Percentiles rank a stretch among this genome's conserved stretches.
phyloP scores from a whole-genome alignment of 192 early-diverging fungal species.

The Entophlyctis luteolus region DNA sequence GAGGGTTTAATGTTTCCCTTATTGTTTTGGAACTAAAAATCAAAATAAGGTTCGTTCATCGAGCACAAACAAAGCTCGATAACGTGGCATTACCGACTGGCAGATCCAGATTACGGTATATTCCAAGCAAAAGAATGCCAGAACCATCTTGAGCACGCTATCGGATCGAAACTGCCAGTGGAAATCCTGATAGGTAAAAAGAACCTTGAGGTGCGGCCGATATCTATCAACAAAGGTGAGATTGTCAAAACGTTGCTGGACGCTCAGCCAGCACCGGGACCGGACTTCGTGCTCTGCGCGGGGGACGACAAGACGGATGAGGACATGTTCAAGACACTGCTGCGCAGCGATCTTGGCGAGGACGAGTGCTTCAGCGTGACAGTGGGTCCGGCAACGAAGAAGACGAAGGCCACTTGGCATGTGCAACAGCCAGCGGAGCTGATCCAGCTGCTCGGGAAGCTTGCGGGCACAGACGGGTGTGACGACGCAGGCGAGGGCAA shows the following conservation, averaged over 20 bases:
- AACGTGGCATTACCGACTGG: slow-evolving; percentile 95
- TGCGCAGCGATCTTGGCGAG: slow-evolving; percentile 33
- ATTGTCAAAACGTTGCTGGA: slow-evolving; percentile 83
- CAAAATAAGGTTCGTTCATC: slow-evolving; percentile 69
- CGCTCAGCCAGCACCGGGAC: slow-evolving; percentile 53
- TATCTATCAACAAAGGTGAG: slow-evolving; percentile 92
- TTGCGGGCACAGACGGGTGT: slow-evolving; percentile 1
- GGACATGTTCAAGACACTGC: slow-evolving; percentile 87
- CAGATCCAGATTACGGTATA: slow-evolving; percentile 89
- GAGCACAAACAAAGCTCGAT: slow-evolving; percentile 90
- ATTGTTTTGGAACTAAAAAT: not conserved
- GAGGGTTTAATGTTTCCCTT: slow-evolving; percentile 34
- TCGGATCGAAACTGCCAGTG: slow-evolving; percentile 89
- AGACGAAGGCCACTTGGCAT: slow-evolving; percentile 83
- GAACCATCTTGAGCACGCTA: slow-evolving; percentile 87
- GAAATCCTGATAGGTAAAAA: slow-evolving; percentile 96
- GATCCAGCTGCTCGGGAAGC: slow-evolving; percentile 44
- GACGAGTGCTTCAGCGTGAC: slow-evolving; percentile 68
- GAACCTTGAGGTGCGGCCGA: slow-evolving; percentile 90
- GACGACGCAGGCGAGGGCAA: too few relatives aligned
- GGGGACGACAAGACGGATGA: slow-evolving; percentile 97
- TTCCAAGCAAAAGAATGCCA: slow-evolving; percentile 98
- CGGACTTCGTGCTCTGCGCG: slow-evolving; percentile 91
- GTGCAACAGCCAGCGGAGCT: slow-evolving; percentile 64
- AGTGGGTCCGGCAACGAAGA: slow-evolving; percentile 81